phyloP scores from a whole-genome alignment of 768 basidiomycete genomes.

The Phlegmacium glaucopus region DNA sequence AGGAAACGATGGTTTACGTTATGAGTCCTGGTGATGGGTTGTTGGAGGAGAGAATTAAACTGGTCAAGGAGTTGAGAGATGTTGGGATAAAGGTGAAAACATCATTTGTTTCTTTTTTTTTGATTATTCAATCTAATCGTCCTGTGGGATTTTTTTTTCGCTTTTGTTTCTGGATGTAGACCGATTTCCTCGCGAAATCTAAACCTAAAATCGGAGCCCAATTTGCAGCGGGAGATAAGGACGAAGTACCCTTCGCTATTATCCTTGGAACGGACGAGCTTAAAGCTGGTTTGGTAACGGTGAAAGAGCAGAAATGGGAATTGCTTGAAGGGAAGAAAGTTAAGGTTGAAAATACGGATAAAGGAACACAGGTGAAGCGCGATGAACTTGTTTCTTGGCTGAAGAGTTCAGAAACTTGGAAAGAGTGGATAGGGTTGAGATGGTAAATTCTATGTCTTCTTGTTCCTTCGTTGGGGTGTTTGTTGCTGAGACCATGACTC shows the following conservation, averaged over 20 bases:
- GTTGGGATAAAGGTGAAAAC: conserved; percentile 82
- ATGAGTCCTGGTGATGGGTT: conserved; percentile 89
- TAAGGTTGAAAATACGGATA: conserved; percentile 59
- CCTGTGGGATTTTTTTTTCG: background rate
- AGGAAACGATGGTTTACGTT: conserved; percentile 92
- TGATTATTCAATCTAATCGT: conserved; percentile 3
- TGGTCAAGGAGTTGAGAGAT: conserved; percentile 78
- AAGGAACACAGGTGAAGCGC: conserved; percentile 64
- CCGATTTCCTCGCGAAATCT: conserved; percentile 89
- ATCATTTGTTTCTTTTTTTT: background rate
- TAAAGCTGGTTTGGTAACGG: conserved; percentile 76
- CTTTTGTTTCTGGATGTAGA: conserved; percentile 46
- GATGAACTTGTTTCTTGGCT: conserved; percentile 63
- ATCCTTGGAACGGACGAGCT: conserved; percentile 89
- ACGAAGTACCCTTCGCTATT: conserved; percentile 90
- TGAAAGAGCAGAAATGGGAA: conserved; percentile 91
- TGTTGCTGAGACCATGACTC: no score
- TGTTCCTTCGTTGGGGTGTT: no score
- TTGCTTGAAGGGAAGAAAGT: conserved; percentile 67
- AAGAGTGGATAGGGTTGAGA: conserved; percentile 28
- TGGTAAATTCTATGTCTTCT: no score
- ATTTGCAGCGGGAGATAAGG: conserved; percentile 87
- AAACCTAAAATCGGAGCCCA: conserved; percentile 89
- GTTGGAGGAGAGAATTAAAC: conserved; percentile 75
- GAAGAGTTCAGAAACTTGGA: conserved; percentile 43